Percentiles rank a stretch among this genome's conserved stretches.
Conservation (phyloP, 345 rosid species). For the Cochlearia excelsa region DNA sequence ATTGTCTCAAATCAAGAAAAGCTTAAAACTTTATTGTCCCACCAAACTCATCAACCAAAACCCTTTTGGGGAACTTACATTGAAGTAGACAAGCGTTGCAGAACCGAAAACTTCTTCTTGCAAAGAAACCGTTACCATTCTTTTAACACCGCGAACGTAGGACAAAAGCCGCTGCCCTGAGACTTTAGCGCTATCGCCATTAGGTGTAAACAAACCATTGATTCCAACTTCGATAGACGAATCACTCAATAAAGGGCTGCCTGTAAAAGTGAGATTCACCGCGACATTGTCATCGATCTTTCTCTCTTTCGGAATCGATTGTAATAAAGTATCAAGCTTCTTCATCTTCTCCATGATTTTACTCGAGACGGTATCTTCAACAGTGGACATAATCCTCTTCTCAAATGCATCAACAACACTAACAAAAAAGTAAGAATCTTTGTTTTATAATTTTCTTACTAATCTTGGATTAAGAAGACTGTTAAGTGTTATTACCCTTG, state of each 20-base stretch:
- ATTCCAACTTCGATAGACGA: conserved; percentile 54
- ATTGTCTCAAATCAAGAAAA: conserved; percentile 9
- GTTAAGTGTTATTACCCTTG: conserved; percentile 40
- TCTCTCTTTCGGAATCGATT: conserved; percentile 59
- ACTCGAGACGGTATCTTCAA: conserved; percentile 51
- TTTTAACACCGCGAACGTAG: conserved; percentile 23
- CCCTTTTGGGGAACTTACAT: conserved; percentile 41
- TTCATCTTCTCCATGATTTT: conserved; percentile 52
- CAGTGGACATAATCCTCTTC: conserved; percentile 47
- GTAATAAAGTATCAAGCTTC: conserved; percentile 55
- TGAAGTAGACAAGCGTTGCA: conserved; percentile 62
- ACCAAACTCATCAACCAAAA: conserved; percentile 17
- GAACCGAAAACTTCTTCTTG: conserved; percentile 58
- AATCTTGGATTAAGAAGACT: background rate
- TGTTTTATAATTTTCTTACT: background rate
- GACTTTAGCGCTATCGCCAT: conserved; percentile 26
- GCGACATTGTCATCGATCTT: conserved; percentile 47
- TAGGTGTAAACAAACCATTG: conserved; percentile 50
- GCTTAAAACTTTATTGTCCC: background rate
- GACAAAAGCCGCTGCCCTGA: conserved; percentile 25
- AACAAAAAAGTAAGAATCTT: conserved; percentile 10
- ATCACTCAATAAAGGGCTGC: conserved; percentile 43
- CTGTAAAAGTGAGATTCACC: conserved; percentile 59
- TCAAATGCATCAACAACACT: conserved; percentile 66
- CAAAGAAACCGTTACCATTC: conserved; percentile 50